These are phyloP conservation scores for Trichocladium antarcticum DNA, from an alignment of 495 filamentous ascomycete species.

Conservation along the genomic window DNA sequence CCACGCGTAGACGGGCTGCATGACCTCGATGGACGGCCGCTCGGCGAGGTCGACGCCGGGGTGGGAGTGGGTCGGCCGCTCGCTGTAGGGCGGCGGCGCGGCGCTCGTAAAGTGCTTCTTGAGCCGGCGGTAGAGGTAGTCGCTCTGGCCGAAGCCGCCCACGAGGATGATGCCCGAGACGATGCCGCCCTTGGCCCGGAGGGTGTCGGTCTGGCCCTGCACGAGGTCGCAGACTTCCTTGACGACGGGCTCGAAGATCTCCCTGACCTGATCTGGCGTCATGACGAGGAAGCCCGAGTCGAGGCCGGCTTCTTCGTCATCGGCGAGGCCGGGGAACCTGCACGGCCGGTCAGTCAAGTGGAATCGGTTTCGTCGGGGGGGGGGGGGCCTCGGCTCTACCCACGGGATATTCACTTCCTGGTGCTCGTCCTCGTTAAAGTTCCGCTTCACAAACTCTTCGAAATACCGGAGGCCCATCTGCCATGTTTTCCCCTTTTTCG, in stretches of 20 bases:
- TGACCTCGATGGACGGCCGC: conserved; percentile 49
- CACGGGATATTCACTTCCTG: conserved; percentile 57
- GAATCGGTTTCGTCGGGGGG: neutral
- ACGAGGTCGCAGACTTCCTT: conserved; percentile 51
- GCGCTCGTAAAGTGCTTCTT: conserved; percentile 54
- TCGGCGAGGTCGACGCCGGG: conserved; percentile 30
- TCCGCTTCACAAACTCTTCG: conserved; percentile 59
- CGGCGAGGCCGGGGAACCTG: conserved; percentile 57
- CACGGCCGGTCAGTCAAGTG: neutral
- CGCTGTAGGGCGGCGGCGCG: conserved; percentile 54
- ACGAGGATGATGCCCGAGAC: conserved; percentile 60
- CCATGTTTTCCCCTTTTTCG: conserved; percentile 51
- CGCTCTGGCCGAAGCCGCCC: conserved; percentile 58
- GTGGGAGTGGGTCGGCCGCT: conserved; percentile 47
- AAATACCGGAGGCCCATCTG: conserved; percentile 62
- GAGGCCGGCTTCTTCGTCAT: conserved; percentile 51
- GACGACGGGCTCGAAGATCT: conserved; percentile 56
- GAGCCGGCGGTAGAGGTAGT: conserved; percentile 54
- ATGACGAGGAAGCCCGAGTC: conserved; percentile 56
- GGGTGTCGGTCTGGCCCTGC: conserved; percentile 47
- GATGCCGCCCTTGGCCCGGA: conserved; percentile 49
- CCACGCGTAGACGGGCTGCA: conserved; percentile 69
- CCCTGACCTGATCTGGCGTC: conserved; percentile 47
- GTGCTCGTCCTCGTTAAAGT: conserved; percentile 65
- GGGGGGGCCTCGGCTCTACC: conserved; percentile 7